A percentile compares a stretch with the other conserved stretches of the same genome.
Conservation (phyloP, 2,329 filamentous ascomycete genomes). For the Coniochaeta hoffmannii region DNA sequence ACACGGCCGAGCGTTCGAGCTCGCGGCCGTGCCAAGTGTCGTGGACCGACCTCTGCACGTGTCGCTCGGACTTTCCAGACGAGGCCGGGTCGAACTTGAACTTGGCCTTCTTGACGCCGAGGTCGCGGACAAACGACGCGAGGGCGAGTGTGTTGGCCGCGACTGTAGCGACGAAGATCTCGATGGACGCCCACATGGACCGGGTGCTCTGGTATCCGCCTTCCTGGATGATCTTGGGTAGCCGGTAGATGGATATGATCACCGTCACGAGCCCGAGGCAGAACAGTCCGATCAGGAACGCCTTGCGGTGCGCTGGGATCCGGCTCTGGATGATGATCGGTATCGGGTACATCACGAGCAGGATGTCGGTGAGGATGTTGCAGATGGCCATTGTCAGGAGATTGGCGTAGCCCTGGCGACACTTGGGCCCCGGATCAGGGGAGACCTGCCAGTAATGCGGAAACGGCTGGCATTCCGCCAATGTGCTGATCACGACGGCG, state of each 20-base stretch:
- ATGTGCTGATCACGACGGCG: constrained; percentile 69
- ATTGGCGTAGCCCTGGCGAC: constrained; percentile 78
- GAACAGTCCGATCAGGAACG: constrained; percentile 73
- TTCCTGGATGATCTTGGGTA: constrained; percentile 63
- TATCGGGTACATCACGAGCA: constrained; percentile 82
- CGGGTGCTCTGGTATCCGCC: constrained; percentile 77
- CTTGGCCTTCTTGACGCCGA: constrained; percentile 81
- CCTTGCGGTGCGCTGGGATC: constrained; percentile 68
- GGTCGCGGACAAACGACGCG: constrained; percentile 84
- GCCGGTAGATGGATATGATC: constrained; percentile 67
- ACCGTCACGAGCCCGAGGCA: constrained; percentile 73
- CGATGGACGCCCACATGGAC: constrained; percentile 80
- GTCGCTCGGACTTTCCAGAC: neutral
- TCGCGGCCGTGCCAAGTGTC: neutral
- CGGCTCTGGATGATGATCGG: constrained; percentile 74
- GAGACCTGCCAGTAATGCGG: constrained; percentile 68
- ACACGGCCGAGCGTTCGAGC: neutral
- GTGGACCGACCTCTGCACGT: neutral
- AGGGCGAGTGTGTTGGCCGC: constrained; percentile 85
- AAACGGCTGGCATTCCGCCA: constrained; percentile 76
- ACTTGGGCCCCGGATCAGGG: constrained; percentile 77
- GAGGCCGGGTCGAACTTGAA: constrained; percentile 56
- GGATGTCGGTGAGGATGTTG: constrained; percentile 80
- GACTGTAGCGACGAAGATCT: constrained; percentile 79
- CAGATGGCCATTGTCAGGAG: constrained; percentile 77